Conservation (phyloP, 116 monocot species). For the Phalaenopsis hybrid region DNA sequence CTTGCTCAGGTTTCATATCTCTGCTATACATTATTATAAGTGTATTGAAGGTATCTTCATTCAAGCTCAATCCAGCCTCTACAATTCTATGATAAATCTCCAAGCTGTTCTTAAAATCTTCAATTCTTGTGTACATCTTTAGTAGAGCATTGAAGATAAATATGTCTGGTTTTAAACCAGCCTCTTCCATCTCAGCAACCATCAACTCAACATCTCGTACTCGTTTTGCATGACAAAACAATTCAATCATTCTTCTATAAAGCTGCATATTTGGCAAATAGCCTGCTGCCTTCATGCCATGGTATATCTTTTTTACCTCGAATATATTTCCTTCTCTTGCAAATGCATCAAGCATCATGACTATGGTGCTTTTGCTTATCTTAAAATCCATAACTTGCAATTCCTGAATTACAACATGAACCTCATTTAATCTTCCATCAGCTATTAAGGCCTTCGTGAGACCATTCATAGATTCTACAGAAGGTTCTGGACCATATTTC, state of each 20-base stretch:
- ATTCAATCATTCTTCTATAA: constrained; percentile 76
- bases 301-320: constrained; percentile 96
- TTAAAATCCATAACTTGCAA: constrained; percentile 94
- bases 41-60: constrained; percentile 80
- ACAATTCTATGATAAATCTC: constrained; percentile 58
- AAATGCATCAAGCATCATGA: constrained; percentile 97
- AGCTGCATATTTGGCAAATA: constrained; percentile 91
- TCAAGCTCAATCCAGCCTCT: constrained; percentile 40
- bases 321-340: constrained; percentile 74
- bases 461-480: constrained; percentile 85
- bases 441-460: constrained; percentile 80
- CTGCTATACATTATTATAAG: constrained; percentile 83
- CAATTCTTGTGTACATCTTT: constrained; percentile 70
- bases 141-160: constrained; percentile 67
- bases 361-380: constrained; percentile 85
- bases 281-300: constrained; percentile 95
- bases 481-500: constrained; percentile 72
- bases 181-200: constrained; percentile 72
- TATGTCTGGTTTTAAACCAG: constrained; percentile 83
- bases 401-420: constrained; percentile 88
- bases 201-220: constrained; percentile 83
- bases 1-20: constrained; percentile 80
- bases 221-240: constrained; percentile 67
- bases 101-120: constrained; percentile 60
- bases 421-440: constrained; percentile 80